These are phyloP conservation scores for Planoprotostelium fungivorum DNA, from an alignment of 78 protist species.

Conservation along the genomic window DNA sequence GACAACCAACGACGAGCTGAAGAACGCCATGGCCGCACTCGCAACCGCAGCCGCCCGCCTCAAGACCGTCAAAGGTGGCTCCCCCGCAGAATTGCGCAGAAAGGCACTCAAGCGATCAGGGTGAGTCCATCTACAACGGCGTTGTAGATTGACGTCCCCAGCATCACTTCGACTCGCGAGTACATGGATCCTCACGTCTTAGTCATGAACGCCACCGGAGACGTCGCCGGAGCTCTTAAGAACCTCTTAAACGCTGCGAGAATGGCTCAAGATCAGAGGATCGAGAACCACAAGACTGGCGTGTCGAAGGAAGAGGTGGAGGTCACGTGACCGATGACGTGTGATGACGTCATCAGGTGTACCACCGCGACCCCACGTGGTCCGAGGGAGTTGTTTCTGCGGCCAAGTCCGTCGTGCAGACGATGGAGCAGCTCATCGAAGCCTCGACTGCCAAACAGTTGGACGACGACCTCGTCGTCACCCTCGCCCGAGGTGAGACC, in stretches of 20 bases:
- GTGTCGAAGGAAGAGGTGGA: background rate
- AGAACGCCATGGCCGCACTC: background rate
- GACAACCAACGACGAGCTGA: background rate
- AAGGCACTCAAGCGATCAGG: background rate
- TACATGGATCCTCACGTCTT: background rate
- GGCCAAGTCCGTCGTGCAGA: background rate
- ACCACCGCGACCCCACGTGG: constrained; percentile 1
- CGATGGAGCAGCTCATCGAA: background rate
- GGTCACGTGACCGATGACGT: background rate
- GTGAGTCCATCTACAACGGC: no score
- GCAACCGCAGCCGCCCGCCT: background rate
- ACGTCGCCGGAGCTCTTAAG: background rate
- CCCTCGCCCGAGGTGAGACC: background rate
- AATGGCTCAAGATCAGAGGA: background rate
- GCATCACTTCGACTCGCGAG: background rate
- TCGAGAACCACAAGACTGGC: background rate
- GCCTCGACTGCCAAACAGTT: background rate
- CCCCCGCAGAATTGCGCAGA: background rate
- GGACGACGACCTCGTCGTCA: background rate
- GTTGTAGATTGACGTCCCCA: background rate
- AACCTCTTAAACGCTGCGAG: background rate
- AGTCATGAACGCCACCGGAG: background rate
- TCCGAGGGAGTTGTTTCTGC: background rate
- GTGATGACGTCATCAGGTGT: background rate
- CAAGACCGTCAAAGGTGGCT: background rate